Base-by-base conservation (phyloP, 192 early-diverging fungal genomes). In the Pilobolus umbonatus region DNA sequence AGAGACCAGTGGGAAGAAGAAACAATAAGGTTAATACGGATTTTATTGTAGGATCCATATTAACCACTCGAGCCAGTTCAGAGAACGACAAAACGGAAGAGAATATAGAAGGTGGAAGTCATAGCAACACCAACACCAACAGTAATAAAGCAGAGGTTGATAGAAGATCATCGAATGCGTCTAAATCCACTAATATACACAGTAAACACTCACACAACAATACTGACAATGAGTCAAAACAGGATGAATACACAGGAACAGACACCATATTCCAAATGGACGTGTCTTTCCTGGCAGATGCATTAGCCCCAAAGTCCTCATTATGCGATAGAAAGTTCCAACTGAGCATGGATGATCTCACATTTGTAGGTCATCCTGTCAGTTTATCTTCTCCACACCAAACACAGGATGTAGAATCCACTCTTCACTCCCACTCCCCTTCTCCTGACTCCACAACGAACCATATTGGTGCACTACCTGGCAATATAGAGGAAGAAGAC, bases 261-360 rank as follows among this genome's bases (percentile, higher is more conserved):
- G 65, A 83, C 17, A 44, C 43, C 14, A 70, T 89, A 30, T 73
- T 82, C 49, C 86, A 90, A 46, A 88, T 90, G 55, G 84, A 94
- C 9, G 75, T 82, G 15, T 78, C 81, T 25, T 79, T 90, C 48
- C 80, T 94, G 26, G 89, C 91, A 8, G 85, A 93, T 57, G 57
- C 92, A n/a, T 80, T 96, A n/a, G 87, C 90, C 2, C 94, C 94
- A 8, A 91, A 88, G 72, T 73, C 80, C 17, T 73, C 84, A 24
- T 75, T 93, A 24, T 85, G 92, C 66, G 89, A 93, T 63, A 75
- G 78, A 43, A 77, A 85, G 46, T 98, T 98, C 67, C 90, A 93
- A 62, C 76, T 98, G 39, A 78, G 84, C 2, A 85, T 98, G 8
- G 90, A 96, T 68, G 84, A 90, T 40, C 60, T 94, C 50, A 84